Percentiles rank a stretch among this genome's conserved stretches.
Evolutionary conservation across 2,329 filamentous ascomycete genomes (phyloP).

Genomic region (Verticillium isaacii): DNA sequence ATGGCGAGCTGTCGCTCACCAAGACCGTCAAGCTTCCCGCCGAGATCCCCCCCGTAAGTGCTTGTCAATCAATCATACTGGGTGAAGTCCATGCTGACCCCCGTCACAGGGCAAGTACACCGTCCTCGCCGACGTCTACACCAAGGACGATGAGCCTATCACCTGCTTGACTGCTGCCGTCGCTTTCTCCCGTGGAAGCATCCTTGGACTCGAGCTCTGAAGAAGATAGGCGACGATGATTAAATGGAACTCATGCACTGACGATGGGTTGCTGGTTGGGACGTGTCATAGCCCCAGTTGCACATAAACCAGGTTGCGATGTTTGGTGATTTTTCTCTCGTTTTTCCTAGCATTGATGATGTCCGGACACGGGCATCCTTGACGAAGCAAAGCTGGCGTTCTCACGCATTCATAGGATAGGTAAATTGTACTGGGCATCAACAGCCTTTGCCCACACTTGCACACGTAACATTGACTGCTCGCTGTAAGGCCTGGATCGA

Average conservation of each 20-base stretch:
- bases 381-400: neutral
- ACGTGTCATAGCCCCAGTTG: neutral
- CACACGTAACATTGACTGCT: neutral
- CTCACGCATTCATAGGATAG: neutral
- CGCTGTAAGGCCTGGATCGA: neutral
- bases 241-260: neutral
- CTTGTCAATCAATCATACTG: neutral
- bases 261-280: neutral
- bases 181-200: constrained; percentile 44
- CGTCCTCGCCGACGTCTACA: constrained; percentile 82
- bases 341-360: neutral
- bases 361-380: neutral
- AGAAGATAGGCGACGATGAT: neutral
- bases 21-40: constrained; percentile 83
- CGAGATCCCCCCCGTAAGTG: constrained; percentile 81
- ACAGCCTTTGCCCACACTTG: neutral
- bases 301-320: neutral
- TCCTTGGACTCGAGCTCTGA: constrained; percentile 37
- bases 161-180: constrained; percentile 82
- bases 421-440: neutral
- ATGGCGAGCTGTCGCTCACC: constrained; percentile 66
- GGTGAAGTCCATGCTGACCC: constrained; percentile 13
- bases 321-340: neutral
- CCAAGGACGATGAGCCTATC: constrained; percentile 65
- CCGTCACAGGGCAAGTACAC: constrained; percentile 73